Evolutionary conservation across 805 yeast species (phyloP), one percentile per base, ranked within the genome.

Genomic region (Wickerhamomyces subpelliculosus): DNA sequence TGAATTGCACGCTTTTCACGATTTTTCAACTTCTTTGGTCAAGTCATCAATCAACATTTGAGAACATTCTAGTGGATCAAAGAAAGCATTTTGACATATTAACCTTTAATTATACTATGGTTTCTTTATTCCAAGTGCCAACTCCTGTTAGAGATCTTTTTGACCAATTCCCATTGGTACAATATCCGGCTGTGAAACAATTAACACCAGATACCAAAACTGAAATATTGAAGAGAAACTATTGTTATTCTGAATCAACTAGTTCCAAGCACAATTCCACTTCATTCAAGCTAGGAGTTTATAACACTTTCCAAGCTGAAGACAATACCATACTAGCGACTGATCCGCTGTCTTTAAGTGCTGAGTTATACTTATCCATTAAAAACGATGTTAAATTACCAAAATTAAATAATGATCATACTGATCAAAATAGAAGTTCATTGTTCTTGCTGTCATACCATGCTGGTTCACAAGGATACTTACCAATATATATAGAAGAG

Each of bases 401-500:
- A 13, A 48, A 27, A 39, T 28, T 35, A 12, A 38, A 39, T 46
- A 34, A 38, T 32, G 49, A 39, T 23, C 41, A 37, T 14, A 38
- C 16, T 31, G 40, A 36, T 28, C 46, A 22, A 27, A 39, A 42
- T 8, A 43, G 47, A 13, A 64, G 68, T 38, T 57, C 64, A 8
- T 48, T 79, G 18, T 55, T 71, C 13, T 57, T 66, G 11, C 42
- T 78, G 9, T 70, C 82, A 1, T 65, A 67, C 37, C 65, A 67
- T 30, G 73, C 80, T 2, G 61, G 80, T 1, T 61, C 68, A 2
- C 65, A 68, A 40, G 68, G 69, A 12, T 65, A 68, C 17, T 52
- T 80, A 16, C 87, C 87, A 0, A 57, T 79, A 1, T 58, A 77
- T 11, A 58, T 80, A 2, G 86, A 80, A 47, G 78, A 69, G 44